Evolutionary conservation across 768 basidiomycete species (phyloP), one percentile per base, ranked within the genome.

Genomic region (Amanita exitialis): DNA sequence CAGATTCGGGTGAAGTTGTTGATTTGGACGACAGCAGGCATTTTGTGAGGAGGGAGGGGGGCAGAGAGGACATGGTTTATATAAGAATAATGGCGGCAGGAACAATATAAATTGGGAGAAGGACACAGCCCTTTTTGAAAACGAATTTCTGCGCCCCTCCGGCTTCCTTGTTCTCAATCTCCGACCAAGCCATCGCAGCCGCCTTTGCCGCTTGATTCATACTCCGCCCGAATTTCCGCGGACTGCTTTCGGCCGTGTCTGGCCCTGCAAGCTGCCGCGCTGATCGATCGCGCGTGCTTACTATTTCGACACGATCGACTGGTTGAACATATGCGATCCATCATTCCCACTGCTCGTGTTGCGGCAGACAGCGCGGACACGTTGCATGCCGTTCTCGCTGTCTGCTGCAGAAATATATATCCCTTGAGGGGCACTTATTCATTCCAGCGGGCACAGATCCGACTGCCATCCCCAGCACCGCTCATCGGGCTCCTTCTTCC

Each of bases 1-100:
- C 83, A 86, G 35, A 84, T 79, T 50, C 79, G 70, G 1, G 83
- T 86, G 20, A 82, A 79, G 58, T 81, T 80, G 59, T 72, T 75
- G 50, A n/a, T n/a, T n/a, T n/a, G n/a, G n/a, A 84, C 80, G 56
- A 80, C 75, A 35, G 71, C 63, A 6, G 71, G 67, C 71, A 73
- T 73, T 55, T 38, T 60, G 35, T n/a, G n/a, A n/a, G 7, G 27
- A 12, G 18, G 20, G 27, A 4, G 44, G 23, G 38, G 5, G 25
- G 27, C 8, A 21, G 9, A 13, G 15, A 25, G 25, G 42, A 8
- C 27, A 30, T 25, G 44, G 43, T 23, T 52, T 45, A 45, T 39
- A 47, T 47, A 46, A n/a, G 44, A 10, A 36, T 45, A n/a, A 18
- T 15, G 16, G n/a, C 30, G 10, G 28, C 28, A 30, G 42, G 28